phyloP scores from a whole-genome alignment of 148 eudicot genomes.

The Cornus suecica region DNA sequence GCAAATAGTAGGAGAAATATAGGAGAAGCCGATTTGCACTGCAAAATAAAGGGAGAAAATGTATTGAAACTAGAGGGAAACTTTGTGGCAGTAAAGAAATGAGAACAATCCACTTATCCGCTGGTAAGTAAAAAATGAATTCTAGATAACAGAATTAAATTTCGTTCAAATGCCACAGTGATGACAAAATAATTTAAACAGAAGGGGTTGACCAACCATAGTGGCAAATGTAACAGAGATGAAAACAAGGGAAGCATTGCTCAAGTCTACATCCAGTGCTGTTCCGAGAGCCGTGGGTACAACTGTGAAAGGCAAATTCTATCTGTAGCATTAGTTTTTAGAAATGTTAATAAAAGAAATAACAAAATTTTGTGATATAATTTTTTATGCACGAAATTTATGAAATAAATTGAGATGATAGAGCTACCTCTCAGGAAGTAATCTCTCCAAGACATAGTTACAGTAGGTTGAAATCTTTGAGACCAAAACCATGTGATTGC shows the following conservation, averaged over 20 bases:
- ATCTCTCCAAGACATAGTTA: slow-evolving; percentile 79
- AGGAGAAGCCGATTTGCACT: slow-evolving; percentile 98
- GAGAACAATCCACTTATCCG: background rate
- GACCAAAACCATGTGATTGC: slow-evolving; percentile 88
- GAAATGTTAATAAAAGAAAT: slow-evolving; percentile 47
- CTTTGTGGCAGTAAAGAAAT: background rate
- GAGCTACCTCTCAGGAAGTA: slow-evolving; percentile 74
- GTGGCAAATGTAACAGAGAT: slow-evolving; percentile 98
- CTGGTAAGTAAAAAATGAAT: background rate
- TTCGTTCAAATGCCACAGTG: background rate
- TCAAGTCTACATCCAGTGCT: slow-evolving; percentile 88
- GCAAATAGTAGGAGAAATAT: slow-evolving; percentile 95
- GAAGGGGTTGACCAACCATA: slow-evolving; percentile 58
- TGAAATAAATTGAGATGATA: background rate
- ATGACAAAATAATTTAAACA: slow-evolving; percentile 8
- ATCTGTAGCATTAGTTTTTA: slow-evolving; percentile 86
- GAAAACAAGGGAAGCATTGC: slow-evolving; percentile 98
- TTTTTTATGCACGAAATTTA: no score
- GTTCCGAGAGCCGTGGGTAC: slow-evolving; percentile 96
- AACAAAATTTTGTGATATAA: slow-evolving; percentile 14
- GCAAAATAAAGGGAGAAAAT: slow-evolving; percentile 32
- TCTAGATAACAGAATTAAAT: background rate
- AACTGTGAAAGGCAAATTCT: slow-evolving; percentile 91
- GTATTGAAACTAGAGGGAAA: slow-evolving; percentile 6
- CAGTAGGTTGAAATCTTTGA: slow-evolving; percentile 58